Conservation (phyloP, 192 early-diverging fungal species). For the Entomortierella chlamydospora region DNA sequence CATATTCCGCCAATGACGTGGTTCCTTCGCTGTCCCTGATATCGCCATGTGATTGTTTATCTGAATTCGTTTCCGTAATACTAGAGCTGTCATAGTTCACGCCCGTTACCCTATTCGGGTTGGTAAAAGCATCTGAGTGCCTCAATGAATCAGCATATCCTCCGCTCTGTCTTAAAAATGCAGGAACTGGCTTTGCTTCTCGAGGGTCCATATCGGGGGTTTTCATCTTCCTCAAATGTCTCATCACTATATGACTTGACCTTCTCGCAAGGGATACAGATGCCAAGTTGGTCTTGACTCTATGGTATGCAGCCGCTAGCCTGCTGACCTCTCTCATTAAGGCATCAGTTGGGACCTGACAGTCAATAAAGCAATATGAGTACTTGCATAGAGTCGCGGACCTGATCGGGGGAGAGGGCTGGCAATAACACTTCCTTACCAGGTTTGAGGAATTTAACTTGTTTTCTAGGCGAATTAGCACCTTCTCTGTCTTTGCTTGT, state of each 20-base stretch:
- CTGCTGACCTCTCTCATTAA: constrained; percentile 6
- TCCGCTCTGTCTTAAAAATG: not conserved
- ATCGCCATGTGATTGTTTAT: not conserved
- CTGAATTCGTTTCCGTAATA: not conserved
- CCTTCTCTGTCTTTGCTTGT: not conserved
- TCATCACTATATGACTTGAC: constrained; percentile 29
- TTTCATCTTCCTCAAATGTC: not conserved
- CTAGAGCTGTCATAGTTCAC: not conserved
- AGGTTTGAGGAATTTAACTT: not conserved
- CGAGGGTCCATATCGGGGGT: constrained; percentile 10
- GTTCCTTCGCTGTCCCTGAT: too few relatives aligned
- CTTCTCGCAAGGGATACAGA: constrained; percentile 12
- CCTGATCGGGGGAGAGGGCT: not conserved
- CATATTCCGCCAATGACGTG: not conserved
- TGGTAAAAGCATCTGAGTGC: too few relatives aligned
- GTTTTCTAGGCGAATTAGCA: constrained; percentile 19
- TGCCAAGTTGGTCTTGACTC: constrained; percentile 18
- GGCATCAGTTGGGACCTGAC: constrained; percentile 14
- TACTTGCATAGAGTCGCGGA: not conserved
- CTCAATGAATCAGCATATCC: not conserved
- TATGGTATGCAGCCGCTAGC: constrained; percentile 2
- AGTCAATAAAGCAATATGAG: not conserved
- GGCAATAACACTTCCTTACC: constrained; percentile 10
- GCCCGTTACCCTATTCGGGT: not conserved
- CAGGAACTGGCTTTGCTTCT: constrained; percentile 13